Evolutionary conservation across 2,329 filamentous ascomycete species (phyloP), one percentile per base, ranked within the genome.

Genomic region (Lasiodiplodia citricola): DNA sequence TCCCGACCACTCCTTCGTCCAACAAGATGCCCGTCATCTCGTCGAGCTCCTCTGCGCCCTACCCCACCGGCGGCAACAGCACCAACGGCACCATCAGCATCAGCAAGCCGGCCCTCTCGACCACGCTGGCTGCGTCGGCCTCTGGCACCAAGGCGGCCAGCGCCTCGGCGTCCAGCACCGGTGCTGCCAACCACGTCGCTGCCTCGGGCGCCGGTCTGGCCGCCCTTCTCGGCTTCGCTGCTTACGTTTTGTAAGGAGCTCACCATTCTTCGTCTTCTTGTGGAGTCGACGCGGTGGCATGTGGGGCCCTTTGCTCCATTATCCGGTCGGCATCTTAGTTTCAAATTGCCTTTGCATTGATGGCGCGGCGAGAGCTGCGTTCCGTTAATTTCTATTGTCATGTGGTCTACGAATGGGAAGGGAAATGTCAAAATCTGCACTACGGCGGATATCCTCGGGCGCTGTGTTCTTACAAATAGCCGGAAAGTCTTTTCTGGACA

Each of bases 171-270:
- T 64, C 73, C 41, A 72, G 72, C 71, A 76, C 84, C 69, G 86
- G 84, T 68, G 86, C 83, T 74, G 85, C 84, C 74, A 80, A 80
- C 76, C 83, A 84, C 70, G 79, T 80, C 68, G 80, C 76, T 56
- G 82, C 81, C 68, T 81, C 82, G 38, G 85, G 84, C 76, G 84
- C 83, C 70, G 84, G 83, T 74, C 79, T 88, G 71, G 82, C 84
- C 69, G 85, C 83, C 76, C 78, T 87, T 73, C 80, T 85, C 75
- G 86, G 83, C 79, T 80, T 85, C 72, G 83, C 77, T 65, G 76
- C 75, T 71, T 78, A 77, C 75, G 75, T 80, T 75, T 77, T 80
- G 77, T 80, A 79, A 78, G 72, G 72, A 47, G 65, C n/a, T 23
- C 21, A 16, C 44, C 44, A 51, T 73, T 37, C 14, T 52, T 52